These are phyloP conservation scores for Gracilaria vermiculophylla DNA, from an alignment of 23 red algal genomes.

Conservation along the genomic window DNA sequence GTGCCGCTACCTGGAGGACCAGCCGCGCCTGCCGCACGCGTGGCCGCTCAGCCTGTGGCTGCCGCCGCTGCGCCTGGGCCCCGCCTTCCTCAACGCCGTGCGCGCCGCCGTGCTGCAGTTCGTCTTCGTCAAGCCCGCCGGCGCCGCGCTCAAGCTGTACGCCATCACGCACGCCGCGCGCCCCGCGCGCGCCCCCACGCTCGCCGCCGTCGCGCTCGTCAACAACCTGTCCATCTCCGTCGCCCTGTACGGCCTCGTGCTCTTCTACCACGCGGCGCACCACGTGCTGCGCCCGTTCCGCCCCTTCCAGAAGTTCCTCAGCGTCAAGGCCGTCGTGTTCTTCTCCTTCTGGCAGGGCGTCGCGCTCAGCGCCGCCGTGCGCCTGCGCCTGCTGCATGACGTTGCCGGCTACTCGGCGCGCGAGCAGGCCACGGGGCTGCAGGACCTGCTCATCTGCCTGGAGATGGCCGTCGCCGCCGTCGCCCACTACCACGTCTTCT, in stretches of 20 bases:
- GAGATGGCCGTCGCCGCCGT: constrained; percentile 92
- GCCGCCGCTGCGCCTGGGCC: constrained; percentile 71
- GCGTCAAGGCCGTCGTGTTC: constrained; percentile 94
- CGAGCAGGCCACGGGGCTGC: constrained; percentile 82
- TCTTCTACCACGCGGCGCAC: constrained; percentile 91
- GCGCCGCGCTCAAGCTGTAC: constrained; percentile 47
- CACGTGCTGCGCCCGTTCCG: constrained; percentile 69
- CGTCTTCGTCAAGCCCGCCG: constrained; percentile 88
- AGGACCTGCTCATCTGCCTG: constrained; percentile 95
- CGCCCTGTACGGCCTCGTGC: constrained; percentile 89
- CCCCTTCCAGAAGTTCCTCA: constrained; percentile 91
- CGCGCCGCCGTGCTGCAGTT: constrained; percentile 88
- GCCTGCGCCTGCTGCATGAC: constrained; percentile 57
- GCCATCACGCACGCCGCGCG: constrained; percentile 12
- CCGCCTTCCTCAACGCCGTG: constrained; percentile 76
- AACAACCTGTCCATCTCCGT: constrained; percentile 86
- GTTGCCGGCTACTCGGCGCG: constrained; percentile 66
- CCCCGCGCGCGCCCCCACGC: constrained; percentile 12
- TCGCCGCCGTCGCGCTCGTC: constrained; percentile 7
- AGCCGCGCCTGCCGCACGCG: constrained; percentile 86
- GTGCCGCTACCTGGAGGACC: constrained; percentile 74
- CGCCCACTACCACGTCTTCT: constrained; percentile 84
- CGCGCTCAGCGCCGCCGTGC: constrained; percentile 51
- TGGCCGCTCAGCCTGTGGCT: constrained; percentile 67
- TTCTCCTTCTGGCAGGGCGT: constrained; percentile 97